A percentile compares a stretch with the other conserved stretches of the same genome.
These are phyloP conservation scores for Trypanosoma lewisi DNA, from an alignment of 208 protist species.

Conservation along the genomic window DNA sequence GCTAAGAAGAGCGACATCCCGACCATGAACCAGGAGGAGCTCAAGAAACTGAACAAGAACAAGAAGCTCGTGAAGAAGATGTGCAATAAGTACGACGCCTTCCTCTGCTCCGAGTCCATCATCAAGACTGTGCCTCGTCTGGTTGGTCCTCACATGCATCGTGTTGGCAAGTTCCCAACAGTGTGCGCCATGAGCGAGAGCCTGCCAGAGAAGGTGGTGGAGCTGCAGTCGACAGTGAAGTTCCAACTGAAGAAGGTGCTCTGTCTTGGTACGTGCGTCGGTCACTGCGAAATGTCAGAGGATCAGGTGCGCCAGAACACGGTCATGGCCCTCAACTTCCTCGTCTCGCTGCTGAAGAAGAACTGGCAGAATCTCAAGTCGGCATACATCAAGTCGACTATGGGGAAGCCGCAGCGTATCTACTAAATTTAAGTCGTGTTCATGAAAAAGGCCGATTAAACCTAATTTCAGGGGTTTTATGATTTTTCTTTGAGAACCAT, in stretches of 20 bases:
- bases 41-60: constrained; percentile 99
- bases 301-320: constrained; percentile 97
- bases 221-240: constrained; percentile 96
- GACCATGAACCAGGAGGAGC: constrained; percentile 96
- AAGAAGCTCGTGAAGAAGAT: constrained; percentile 99
- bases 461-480: neutral
- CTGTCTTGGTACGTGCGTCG: constrained; percentile 97
- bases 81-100: constrained; percentile 98
- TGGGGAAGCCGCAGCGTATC: constrained; percentile 97
- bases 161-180: constrained; percentile 99
- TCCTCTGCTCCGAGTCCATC: constrained; percentile 96
- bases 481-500: neutral
- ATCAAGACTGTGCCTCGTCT: constrained; percentile 96
- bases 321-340: constrained; percentile 98
- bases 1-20: constrained; percentile 90
- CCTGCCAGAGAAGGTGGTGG: constrained; percentile 93
- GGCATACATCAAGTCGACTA: constrained; percentile 99
- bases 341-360: constrained; percentile 99
- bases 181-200: constrained; percentile 92
- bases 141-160: constrained; percentile 98
- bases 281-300: constrained; percentile 95
- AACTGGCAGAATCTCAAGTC: constrained; percentile 99
- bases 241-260: constrained; percentile 99
- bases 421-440: constrained; percentile 82
- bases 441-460: constrained; percentile 1